Conservation (phyloP, 2,329 filamentous ascomycete genomes). For the Colletotrichum liaoningense region DNA sequence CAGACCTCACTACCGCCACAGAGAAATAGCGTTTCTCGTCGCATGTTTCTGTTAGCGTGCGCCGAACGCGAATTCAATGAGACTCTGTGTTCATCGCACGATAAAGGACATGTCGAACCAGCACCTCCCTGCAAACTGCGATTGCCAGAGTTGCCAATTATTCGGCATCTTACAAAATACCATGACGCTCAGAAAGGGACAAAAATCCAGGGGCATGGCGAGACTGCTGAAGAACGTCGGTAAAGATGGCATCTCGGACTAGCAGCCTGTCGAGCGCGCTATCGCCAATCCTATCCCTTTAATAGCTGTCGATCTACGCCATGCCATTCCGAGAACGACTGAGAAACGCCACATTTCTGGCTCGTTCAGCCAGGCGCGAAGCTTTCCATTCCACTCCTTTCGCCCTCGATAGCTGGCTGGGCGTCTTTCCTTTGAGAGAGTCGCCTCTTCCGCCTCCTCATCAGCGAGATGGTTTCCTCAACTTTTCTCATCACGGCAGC, state of each 20-base stretch:
- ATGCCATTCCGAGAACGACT: conserved; percentile 23
- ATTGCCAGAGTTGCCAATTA: not conserved
- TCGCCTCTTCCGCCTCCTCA: not conserved
- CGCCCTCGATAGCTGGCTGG: conserved; percentile 18
- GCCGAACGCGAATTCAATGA: not conserved
- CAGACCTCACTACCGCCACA: not conserved
- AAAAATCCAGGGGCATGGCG: not conserved
- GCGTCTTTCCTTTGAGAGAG: conserved; percentile 2
- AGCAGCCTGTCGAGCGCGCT: conserved; percentile 9
- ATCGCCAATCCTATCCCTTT: conserved; percentile 34
- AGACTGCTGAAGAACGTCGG: conserved; percentile 7
- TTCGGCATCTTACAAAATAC: not conserved
- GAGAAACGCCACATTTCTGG: conserved; percentile 29
- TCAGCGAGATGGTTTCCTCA: not conserved
- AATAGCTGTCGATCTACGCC: conserved; percentile 30
- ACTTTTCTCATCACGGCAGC: not conserved
- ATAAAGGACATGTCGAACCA: not conserved
- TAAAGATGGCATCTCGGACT: not conserved
- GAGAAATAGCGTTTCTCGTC: not conserved
- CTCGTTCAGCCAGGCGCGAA: not conserved
- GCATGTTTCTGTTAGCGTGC: not conserved
- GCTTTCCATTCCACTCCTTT: conserved; percentile 20
- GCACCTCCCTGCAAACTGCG: too few relatives aligned
- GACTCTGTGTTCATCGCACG: not conserved
- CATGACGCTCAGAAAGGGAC: not conserved